Base-by-base conservation (phyloP, 2,329 filamentous ascomycete genomes). In the Alternaria triticina region DNA sequence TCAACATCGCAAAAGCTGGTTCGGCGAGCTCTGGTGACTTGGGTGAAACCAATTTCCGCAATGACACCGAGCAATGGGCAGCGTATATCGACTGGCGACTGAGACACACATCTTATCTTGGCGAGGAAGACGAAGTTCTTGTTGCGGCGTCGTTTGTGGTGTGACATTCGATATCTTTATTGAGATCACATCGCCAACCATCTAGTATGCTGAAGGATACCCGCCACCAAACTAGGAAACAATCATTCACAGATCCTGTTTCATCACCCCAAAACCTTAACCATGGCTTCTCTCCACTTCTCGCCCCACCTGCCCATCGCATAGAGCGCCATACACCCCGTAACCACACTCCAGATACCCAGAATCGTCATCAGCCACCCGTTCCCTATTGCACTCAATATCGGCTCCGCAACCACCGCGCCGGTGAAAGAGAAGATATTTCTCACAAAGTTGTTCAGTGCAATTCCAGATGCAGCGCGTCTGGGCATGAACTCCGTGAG, bases 261-360 rank as follows among this genome's bases (percentile, higher is more conserved):
- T 5, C 7, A 36, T 67, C 54, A 71, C 4, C 70, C 72, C 40
- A 74, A 47, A 40, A 59, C 68, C 49, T 68, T 64, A 12, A 91
- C 87, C 88, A 93, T 91, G 28, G 79, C 77, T 54, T 81, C 81
- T 71, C 91, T 86, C 91, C 91, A 93, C 70, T 82, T 83, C 17
- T 84, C 81, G 0, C 88, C 88, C 70, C 86, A 90, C 66, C 81
- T 85, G 70, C 84, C 84, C 81, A 94, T 85, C 0, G 86, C 77
- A 79, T 85, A 88, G 22, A 94, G 86, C 15, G 87, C 84, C 6
- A 80, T 73, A 59, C 59, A 70, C 3, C 72, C 73, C n/a, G 70
- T 75, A 1, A 87, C 73, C 73, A 91, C 84, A 49, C 74, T 75
- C 74, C 73, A 77, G 2, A 91, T 83, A 3, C 76, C 79, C 36